These are phyloP conservation scores for Camptophora hylomeconis DNA, from an alignment of 2,329 filamentous ascomycete genomes.

Conservation along the genomic window DNA sequence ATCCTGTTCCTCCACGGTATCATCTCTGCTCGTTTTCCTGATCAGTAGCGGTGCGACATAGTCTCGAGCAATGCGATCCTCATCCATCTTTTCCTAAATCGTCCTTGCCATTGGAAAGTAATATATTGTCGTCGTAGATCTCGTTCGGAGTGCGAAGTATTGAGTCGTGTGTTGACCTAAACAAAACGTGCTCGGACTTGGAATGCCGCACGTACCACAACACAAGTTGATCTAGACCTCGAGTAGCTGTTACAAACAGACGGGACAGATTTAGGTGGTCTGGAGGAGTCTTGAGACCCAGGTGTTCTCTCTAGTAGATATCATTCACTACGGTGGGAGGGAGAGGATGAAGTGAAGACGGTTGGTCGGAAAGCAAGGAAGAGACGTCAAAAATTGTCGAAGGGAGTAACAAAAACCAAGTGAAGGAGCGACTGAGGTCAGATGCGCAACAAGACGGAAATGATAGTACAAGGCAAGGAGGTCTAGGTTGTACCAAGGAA, in stretches of 20 bases:
- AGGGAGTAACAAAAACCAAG: neutral
- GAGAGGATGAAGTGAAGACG: neutral
- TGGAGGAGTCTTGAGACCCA: neutral
- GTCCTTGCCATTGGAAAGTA: neutral
- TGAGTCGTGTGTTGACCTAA: no score
- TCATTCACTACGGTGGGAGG: neutral
- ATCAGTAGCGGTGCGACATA: conserved; percentile 19
- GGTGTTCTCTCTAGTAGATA: neutral
- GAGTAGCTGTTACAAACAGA: no score
- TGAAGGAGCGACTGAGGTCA: conserved; percentile 1
- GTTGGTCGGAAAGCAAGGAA: neutral
- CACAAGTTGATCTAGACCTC: no score
- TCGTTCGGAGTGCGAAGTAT: conserved; percentile 3
- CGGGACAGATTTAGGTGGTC: no score
- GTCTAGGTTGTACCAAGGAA: no score
- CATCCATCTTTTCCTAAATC: neutral
- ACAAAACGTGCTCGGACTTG: no score
- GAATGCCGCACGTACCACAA: no score
- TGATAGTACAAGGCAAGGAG: no score
- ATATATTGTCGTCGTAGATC: conserved; percentile 5
- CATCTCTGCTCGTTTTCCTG: conserved; percentile 10
- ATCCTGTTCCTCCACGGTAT: conserved; percentile 10
- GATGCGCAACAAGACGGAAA: conserved; percentile 1
- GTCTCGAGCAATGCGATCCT: conserved; percentile 10
- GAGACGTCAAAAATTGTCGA: neutral